Evolutionary conservation across 163 green algal genomes (phyloP).

Genomic region (Scenedesmus sp.): DNA sequence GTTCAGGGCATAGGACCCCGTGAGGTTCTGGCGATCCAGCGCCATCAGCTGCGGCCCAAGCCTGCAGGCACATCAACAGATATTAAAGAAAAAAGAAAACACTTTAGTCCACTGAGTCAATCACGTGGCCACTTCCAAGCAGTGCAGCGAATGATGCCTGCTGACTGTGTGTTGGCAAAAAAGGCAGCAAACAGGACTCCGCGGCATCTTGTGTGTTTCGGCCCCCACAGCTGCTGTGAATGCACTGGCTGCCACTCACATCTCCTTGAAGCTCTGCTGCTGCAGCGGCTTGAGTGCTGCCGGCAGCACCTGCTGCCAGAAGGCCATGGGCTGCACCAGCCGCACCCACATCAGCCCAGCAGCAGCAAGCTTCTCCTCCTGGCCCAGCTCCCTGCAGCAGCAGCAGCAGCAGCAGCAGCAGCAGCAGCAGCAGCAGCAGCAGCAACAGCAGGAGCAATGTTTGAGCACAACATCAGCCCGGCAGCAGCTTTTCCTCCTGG

Average conservation of each 20-base stretch:
- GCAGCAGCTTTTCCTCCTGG: constrained; percentile 54
- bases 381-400: constrained; percentile 53
- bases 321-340: constrained; percentile 63
- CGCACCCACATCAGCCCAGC: constrained; percentile 65
- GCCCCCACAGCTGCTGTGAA: no score
- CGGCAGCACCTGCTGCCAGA: constrained; percentile 63
- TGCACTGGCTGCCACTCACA: constrained; percentile 13
- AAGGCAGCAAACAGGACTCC: not conserved
- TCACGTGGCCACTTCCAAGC: not conserved
- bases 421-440: not conserved
- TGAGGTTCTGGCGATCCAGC: constrained; percentile 61
- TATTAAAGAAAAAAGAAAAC: not conserved
- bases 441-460: no score
- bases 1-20: constrained; percentile 66
- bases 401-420: constrained; percentile 20
- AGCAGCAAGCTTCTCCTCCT: constrained; percentile 58
- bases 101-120: not conserved
- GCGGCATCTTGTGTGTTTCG: no score
- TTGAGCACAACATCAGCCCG: constrained; percentile 59
- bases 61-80: not conserved
- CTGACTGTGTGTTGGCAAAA: not conserved
- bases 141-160: not conserved
- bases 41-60: constrained; percentile 44
- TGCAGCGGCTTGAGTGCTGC: constrained; percentile 51
- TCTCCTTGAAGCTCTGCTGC: constrained; percentile 53